Base-by-base conservation (phyloP, 352 stramenopile species). In the Peronospora belbahrii region DNA sequence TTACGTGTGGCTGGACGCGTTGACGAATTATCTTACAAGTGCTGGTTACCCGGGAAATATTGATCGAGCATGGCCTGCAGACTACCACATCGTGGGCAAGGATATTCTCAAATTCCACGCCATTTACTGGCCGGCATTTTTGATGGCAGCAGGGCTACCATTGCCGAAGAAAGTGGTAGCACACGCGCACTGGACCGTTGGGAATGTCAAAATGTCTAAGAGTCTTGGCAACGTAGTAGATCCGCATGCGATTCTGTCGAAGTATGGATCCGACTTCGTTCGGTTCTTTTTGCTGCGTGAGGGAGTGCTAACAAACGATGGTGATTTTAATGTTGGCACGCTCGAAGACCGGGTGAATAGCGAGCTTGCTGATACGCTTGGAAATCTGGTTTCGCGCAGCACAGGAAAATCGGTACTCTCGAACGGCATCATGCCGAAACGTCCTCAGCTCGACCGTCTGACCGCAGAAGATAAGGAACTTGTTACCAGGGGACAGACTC, bases 71-170 rank as follows among this genome's bases (percentile, higher is more conserved):
- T 93, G 81, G 81, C 81, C 81, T 2, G 72, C 81, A 4, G 74
- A 85, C 42, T 90, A 90, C 47, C 81, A 97, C 62, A 80, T 98
- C 27, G 82, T 99, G 62, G 97, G 95, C 36, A 99, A 99, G 65
- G 97, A 99, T 69, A 99, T 99, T 67, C 53, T 99, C 41, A 89
- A 97, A 46, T 99, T 99, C 62, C 97, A 99, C 65, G 83, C 95
- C 2, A 95, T 99, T 34, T 98, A 98, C 74, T 99, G 96, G 96
- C 96, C 96, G 4, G 95, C 95, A 7, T 97, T 99, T 51, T 67
- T 98, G 0, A 88, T 98, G 78, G 93, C 94, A 13, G 81, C 78
- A 13, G 84, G 83, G 6, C 62, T 98, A 7, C 83, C 89, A 13
- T 60, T 97, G 19, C 96, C 96, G 2, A 94, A 95, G 52, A 79